Percentiles rank a stretch among this genome's conserved stretches.
Evolutionary conservation across 306 rosid species (phyloP).

Genomic region (Vigna trinervia): DNA sequence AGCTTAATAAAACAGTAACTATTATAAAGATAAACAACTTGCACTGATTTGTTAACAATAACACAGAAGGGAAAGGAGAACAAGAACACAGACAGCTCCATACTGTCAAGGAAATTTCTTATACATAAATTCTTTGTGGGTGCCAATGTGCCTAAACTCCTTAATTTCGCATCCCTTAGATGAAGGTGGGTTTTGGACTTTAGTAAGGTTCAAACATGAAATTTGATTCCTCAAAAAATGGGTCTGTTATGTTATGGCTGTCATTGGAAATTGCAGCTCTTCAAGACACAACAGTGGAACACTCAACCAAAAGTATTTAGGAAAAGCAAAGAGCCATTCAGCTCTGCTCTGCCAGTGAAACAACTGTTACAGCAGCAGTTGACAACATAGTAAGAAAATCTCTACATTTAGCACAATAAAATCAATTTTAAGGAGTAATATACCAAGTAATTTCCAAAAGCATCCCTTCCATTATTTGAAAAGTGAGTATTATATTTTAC

Average conservation of each 20-base stretch:
- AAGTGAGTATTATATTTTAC: neutral
- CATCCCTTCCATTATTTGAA: neutral
- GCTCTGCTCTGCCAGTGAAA: neutral
- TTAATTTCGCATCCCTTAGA: no score
- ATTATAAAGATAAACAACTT: neutral
- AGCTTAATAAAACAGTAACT: neutral
- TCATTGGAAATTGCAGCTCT: neutral
- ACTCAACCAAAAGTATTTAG: neutral
- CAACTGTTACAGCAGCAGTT: neutral
- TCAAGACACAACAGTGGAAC: neutral
- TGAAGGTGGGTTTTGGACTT: neutral
- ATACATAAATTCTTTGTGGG: no score
- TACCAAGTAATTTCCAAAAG: neutral
- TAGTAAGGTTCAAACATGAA: neutral
- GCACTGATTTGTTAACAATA: neutral
- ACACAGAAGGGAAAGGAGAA: neutral
- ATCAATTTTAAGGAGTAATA: conserved; percentile 11
- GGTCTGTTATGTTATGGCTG: neutral
- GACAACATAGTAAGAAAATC: conserved; percentile 6
- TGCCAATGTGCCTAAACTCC: no score
- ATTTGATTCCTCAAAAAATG: neutral
- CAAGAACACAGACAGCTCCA: no score
- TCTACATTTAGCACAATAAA: neutral
- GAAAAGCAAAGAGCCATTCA: neutral
- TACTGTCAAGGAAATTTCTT: no score